phyloP scores from a whole-genome alignment of 2,329 filamentous ascomycete genomes.

The Rasamsonia emersonii region DNA sequence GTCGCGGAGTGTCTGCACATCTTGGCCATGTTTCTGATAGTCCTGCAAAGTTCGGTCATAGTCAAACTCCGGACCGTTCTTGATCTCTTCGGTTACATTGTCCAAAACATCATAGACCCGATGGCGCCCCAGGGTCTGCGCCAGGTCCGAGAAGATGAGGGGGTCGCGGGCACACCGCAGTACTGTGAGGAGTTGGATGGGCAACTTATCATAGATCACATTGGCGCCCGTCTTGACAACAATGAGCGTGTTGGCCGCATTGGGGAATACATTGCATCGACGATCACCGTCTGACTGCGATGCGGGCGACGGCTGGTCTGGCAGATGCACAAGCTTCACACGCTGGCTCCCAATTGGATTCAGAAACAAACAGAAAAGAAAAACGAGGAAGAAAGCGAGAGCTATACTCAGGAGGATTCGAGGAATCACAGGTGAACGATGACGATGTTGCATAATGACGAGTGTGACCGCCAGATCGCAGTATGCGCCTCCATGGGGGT shows the following conservation, averaged over 20 bases:
- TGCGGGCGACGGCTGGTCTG: constrained; percentile 3
- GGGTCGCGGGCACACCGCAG: constrained; percentile 44
- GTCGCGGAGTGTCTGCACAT: constrained; percentile 32
- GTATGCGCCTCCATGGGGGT: too few relatives aligned
- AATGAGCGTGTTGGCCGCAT: constrained; percentile 41
- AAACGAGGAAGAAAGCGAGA: constrained; percentile 6
- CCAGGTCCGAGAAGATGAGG: constrained; percentile 36
- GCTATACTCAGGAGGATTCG: constrained; percentile 5
- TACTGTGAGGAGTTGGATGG: constrained; percentile 47
- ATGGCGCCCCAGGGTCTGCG: constrained; percentile 22
- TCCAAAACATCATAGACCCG: constrained; percentile 24
- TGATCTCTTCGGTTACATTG: constrained; percentile 32
- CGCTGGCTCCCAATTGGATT: constrained; percentile 3
- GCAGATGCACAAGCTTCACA: constrained; percentile 4
- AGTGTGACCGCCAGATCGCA: constrained; percentile 1
- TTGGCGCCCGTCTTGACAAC: constrained; percentile 53
- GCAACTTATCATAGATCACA: constrained; percentile 44
- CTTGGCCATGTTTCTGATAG: constrained; percentile 39
- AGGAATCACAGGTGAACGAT: constrained; percentile 4
- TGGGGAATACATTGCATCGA: constrained; percentile 35
- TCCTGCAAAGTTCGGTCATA: constrained; percentile 33
- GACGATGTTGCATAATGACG: constrained; percentile 8
- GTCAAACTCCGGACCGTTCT: constrained; percentile 44
- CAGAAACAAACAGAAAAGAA: constrained; percentile 5
- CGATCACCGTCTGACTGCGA: constrained; percentile 9